These are phyloP conservation scores for Boletus barrowsii DNA, from an alignment of 768 basidiomycete species.

Conservation along the genomic window DNA sequence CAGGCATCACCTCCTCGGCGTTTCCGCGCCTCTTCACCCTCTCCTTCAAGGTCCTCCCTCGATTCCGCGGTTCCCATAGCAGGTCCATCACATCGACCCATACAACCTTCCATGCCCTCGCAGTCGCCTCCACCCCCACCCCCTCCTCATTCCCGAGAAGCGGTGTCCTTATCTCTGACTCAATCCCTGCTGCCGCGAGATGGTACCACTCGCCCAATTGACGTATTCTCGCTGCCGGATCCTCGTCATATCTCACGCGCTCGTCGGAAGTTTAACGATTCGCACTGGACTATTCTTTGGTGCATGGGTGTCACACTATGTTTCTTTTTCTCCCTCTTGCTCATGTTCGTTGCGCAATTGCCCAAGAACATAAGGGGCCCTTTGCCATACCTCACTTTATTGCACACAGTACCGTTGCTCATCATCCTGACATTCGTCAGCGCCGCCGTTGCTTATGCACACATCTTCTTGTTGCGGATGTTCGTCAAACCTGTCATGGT, in stretches of 20 bases:
- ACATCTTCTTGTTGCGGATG: slow-evolving; percentile 72
- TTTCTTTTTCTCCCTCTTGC: slow-evolving; percentile 59
- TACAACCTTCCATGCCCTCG: slow-evolving; percentile 32
- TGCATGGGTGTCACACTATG: slow-evolving; percentile 56
- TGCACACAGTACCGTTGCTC: slow-evolving; percentile 76
- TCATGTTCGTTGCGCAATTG: slow-evolving; percentile 56
- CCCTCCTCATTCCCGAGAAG: slow-evolving; percentile 42
- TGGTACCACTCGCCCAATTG: slow-evolving; percentile 57
- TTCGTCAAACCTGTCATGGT: slow-evolving; percentile 85
- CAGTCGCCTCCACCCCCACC: slow-evolving; percentile 39
- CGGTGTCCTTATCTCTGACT: slow-evolving; percentile 66
- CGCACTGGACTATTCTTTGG: slow-evolving; percentile 69
- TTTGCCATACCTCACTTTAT: slow-evolving; percentile 63
- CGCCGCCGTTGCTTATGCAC: slow-evolving; percentile 67
- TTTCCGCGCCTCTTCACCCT: slow-evolving; percentile 42
- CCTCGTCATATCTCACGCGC: slow-evolving; percentile 62
- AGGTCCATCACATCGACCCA: slow-evolving; percentile 27
- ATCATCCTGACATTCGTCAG: slow-evolving; percentile 69
- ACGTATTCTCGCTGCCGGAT: slow-evolving; percentile 76
- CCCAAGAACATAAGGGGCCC: slow-evolving; percentile 31
- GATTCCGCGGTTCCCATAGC: slow-evolving; percentile 35
- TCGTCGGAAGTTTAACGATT: slow-evolving; percentile 72
- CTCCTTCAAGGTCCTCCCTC: slow-evolving; percentile 32
- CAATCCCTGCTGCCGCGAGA: slow-evolving; percentile 78
- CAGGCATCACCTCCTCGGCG: slow-evolving; percentile 59